Base-by-base conservation (phyloP, 805 yeast genomes). In the Jamesozyma rosinii region DNA sequence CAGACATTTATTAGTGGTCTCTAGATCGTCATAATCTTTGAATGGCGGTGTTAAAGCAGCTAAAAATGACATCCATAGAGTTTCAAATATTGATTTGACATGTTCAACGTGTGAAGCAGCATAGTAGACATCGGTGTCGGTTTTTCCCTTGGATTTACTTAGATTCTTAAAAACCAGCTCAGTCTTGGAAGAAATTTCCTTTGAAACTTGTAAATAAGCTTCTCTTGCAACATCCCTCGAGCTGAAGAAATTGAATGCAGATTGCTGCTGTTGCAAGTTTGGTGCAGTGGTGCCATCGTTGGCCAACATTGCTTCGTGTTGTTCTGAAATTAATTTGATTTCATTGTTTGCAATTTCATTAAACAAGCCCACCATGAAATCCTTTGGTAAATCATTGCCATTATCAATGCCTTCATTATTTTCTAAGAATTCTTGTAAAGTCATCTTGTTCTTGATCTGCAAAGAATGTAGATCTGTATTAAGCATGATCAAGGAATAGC, bases 1-100 rank as follows among this genome's bases (percentile, higher is more conserved):
- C 42, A 92, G 65, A 52, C 96, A 81, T 8, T 74, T 64, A 40
- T 70, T 74, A 3, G 84, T 75, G 10, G 83, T 74, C 43, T 81
- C 87, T 18, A 71, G 74, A 51, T 85, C 92, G 51, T 84, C 88
- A 49, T 82, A 80, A 43, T 87, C 96, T 58, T 83, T 87, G 68
- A 89, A 88, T 5, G 96, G 95, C 3, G 94, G 90, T 0, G 97
- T 88, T 40, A 92, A 70, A 0, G 95, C 97, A 5, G 97, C 97
- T 51, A 92, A 71, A 38, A 92, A 76, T 0, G 97, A 87, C 96
- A 94, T 89, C 99, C 99, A 92, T 36, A 84, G 68, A 15, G 86
- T 86, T 54, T 90, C 96, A 65, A 92, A 90, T 58, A 94, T 85
- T 1, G 97, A 89, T 58, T 76, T 82, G 14, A 90, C 95, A 59